Evolutionary conservation across 139 green algal species (phyloP).

Genomic region (Chlamydomonas incerta): DNA sequence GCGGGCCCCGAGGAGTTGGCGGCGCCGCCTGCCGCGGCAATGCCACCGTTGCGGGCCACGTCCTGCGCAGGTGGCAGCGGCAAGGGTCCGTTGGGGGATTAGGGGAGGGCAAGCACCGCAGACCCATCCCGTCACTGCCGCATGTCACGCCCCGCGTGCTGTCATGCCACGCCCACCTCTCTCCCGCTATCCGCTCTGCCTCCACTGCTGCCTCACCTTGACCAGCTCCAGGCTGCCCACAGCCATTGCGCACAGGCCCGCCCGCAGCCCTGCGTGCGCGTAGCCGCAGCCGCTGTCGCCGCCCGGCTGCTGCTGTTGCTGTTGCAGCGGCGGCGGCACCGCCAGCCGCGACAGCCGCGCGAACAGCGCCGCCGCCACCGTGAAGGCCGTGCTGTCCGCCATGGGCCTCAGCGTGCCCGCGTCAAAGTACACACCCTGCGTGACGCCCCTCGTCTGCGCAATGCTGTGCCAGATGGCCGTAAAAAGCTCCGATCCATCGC

Average conservation of each 20-base stretch:
- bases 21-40: not conserved
- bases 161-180: too few relatives aligned
- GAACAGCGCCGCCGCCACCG: not conserved
- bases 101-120: too few relatives aligned
- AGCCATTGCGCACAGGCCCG: not conserved
- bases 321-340: not conserved
- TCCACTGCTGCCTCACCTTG: not conserved
- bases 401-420: not conserved
- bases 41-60: not conserved
- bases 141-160: too few relatives aligned
- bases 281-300: not conserved
- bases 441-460: not conserved
- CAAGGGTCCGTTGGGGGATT: too few relatives aligned
- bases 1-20: not conserved
- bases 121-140: too few relatives aligned
- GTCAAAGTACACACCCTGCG: slow-evolving; percentile 17
- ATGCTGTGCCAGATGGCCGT: slow-evolving; percentile 26
- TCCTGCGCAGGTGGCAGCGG: too few relatives aligned
- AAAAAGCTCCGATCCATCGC: slow-evolving; percentile 11
- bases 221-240: slow-evolving; percentile 7
- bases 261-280: not conserved
- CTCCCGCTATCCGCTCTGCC: too few relatives aligned
- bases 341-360: not conserved
- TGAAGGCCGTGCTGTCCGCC: not conserved
- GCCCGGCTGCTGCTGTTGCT: too few relatives aligned